Evolutionary conservation across 2,329 filamentous ascomycete genomes (phyloP), one percentile per base, ranked within the genome.

Genomic region (Talaromyces pinophilus): DNA sequence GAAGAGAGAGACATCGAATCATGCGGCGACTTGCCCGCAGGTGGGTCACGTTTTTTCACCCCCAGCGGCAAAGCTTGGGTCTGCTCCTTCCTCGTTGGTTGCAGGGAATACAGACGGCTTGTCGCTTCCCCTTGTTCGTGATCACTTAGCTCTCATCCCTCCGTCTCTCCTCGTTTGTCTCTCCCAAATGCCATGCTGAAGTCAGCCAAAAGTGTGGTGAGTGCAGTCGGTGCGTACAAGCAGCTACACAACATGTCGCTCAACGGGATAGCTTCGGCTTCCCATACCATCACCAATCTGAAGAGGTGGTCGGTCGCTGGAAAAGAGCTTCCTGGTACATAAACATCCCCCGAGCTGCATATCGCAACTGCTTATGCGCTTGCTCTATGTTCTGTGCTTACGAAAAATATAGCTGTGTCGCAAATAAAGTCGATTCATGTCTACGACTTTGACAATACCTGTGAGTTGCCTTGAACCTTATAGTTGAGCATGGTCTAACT

Each of bases 391-490:
- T 46, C 19, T 13, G 15, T 17, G 50, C 54, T 52, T 38, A 52
- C 60, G 17, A 63, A 7, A 54, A 15, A 22, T 57, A 30, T 69
- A 86, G 86, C 87, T 38, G 84, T 88, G 11, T 83, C 90, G 50
- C 83, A 87, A 64, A 90, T 98, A 79, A 92, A 87, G 76, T 82
- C 88, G 8, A 88, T 99, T 62, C 94, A 98, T 76, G 86, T 99
- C 71, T 98, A 98, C 81, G 95, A 99, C 78, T 99, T 98, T 78
- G 95, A 99, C 80, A 98, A 99, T 75, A 98, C 94, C 44, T 82
- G 92, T 94, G 82, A 63, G 46, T 52, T 77, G 69, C 63, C 6
- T 17, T 44, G 7, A 5, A 13, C 33, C 46, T 15, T 10, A 38
- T 25, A 2, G 19, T 13, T 8, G 11, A 22, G 52, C 22, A 19